These are phyloP conservation scores for Cynara cardunculus DNA, from an alignment of 129 eudicot species.

Conservation along the genomic window DNA sequence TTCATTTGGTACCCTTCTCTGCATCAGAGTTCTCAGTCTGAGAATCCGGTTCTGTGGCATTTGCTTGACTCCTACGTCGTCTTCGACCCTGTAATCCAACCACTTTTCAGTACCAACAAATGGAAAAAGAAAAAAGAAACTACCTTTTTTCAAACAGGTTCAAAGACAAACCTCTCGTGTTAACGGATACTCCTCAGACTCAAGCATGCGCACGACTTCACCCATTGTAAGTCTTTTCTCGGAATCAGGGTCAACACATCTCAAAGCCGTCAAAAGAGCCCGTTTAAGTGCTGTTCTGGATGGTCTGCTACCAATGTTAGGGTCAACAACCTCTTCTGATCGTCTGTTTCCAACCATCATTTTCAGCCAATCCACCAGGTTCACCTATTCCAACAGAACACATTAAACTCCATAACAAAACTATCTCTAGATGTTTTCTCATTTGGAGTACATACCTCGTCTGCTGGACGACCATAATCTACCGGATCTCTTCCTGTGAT, in stretches of 20 bases:
- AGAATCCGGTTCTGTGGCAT: slow-evolving; percentile 45
- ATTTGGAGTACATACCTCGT: slow-evolving; percentile 45
- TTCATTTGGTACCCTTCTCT: slow-evolving; percentile 32
- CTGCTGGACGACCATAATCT: slow-evolving; percentile 76
- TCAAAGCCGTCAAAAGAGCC: slow-evolving; percentile 73
- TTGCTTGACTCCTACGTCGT: slow-evolving; percentile 44
- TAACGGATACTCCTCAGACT: slow-evolving; percentile 75
- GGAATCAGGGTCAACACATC: slow-evolving; percentile 86
- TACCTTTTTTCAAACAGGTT: neutral
- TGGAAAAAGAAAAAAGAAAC: neutral
- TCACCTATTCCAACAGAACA: slow-evolving; percentile 40
- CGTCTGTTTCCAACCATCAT: slow-evolving; percentile 79
- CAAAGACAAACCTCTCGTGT: slow-evolving; percentile 60
- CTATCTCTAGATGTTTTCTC: neutral
- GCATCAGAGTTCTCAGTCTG: slow-evolving; percentile 45
- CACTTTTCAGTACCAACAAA: slow-evolving; percentile 6
- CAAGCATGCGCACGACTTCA: slow-evolving; percentile 86
- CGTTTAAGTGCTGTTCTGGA: slow-evolving; percentile 77
- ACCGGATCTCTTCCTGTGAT: slow-evolving; percentile 88
- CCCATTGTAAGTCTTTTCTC: slow-evolving; percentile 76
- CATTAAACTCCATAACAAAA: neutral
- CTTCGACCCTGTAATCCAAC: slow-evolving; percentile 54
- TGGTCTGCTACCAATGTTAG: slow-evolving; percentile 59
- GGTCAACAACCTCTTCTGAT: slow-evolving; percentile 84
- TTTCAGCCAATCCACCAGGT: slow-evolving; percentile 82